Base-by-base conservation (phyloP, 129 eudicot genomes). In the Arctium lappa region DNA sequence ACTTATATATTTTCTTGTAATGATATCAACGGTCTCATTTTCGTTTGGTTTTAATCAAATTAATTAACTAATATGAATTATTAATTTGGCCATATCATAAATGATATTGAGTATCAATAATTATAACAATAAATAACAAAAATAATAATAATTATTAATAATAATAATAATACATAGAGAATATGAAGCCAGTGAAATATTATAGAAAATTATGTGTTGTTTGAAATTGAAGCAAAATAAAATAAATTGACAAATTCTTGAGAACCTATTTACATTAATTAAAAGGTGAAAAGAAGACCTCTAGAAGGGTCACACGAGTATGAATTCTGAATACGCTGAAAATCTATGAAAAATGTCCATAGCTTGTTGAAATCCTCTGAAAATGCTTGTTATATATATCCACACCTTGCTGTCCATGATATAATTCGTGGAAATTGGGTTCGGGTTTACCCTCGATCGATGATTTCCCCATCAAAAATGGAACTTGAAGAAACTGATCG, bases 291-390 rank as follows among this genome's bases (percentile, higher is more conserved):
- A 37, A 8, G 27, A 73, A 79, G 78, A 83, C 77, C 81, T 71
- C 72, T 82, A 74, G 79, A 81, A 63, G 80, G 79, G 88, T 74
- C 90, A 90, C 91, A 92, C 90, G 85, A 84, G 91, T 76, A 62
- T 80, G 86, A 81, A 83, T 74, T 81, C 39, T 69, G 79, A 80
- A 85, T 76, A 70, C 69, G n/a, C 48, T 75, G 76, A 44, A 78
- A 37, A 38, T 86, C 85, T 85, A 79, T 79, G 97, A 85, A 89
- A 87, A 92, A 9, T 94, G 97, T 34, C 95, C 97, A 76, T 82
- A 94, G 34, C 87, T 83, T 34, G 94, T 84, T 63, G 97, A 76
- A 81, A 94, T 84, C 85, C 97, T 87, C 79, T 92, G 97, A 48
- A 92, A 92, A 87, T 89, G 81, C 88, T 89, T 90, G 78, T 77